A percentile compares a stretch with the other conserved stretches of the same genome.
These are phyloP conservation scores for Acer negundo DNA, from an alignment of 345 rosid species.

Conservation along the genomic window DNA sequence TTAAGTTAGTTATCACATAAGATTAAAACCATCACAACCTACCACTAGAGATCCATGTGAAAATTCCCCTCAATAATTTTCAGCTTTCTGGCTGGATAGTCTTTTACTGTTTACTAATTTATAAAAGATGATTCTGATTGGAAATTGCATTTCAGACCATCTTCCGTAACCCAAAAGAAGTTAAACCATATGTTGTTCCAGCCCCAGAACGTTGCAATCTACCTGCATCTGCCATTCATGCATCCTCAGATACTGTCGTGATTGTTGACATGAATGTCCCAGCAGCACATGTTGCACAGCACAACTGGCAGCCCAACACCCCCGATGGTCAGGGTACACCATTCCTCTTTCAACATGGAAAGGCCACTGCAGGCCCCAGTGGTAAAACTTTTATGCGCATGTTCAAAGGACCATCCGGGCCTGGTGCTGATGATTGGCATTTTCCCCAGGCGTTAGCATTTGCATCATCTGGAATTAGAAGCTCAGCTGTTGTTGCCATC, in stretches of 20 bases:
- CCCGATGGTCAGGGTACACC: constrained; percentile 96
- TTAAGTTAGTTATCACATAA: neutral
- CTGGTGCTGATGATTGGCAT: constrained; percentile 70
- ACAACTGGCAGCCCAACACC: constrained; percentile 97
- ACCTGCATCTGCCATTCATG: constrained; percentile 91
- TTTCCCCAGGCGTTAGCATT: constrained; percentile 94
- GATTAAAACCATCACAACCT: neutral
- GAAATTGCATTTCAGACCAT: constrained; percentile 65
- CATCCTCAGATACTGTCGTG: constrained; percentile 78
- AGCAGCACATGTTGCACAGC: constrained; percentile 86
- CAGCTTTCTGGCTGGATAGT: constrained; percentile 16
- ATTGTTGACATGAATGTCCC: constrained; percentile 86
- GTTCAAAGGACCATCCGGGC: constrained; percentile 73
- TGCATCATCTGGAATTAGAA: constrained; percentile 81
- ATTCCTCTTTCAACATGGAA: constrained; percentile 93
- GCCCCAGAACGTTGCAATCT: constrained; percentile 91
- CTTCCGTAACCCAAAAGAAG: constrained; percentile 84
- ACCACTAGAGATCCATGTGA: neutral
- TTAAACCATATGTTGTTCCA: constrained; percentile 75
- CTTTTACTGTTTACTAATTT: neutral
- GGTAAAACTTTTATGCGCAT: constrained; percentile 84
- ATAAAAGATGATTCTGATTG: constrained; percentile 15
- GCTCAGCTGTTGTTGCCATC: constrained; percentile 77
- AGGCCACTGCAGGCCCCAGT: constrained; percentile 56
- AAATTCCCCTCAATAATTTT: neutral